Evolutionary conservation across 192 early-diverging fungal species (phyloP).

Genomic region (Coemansia sp.): DNA sequence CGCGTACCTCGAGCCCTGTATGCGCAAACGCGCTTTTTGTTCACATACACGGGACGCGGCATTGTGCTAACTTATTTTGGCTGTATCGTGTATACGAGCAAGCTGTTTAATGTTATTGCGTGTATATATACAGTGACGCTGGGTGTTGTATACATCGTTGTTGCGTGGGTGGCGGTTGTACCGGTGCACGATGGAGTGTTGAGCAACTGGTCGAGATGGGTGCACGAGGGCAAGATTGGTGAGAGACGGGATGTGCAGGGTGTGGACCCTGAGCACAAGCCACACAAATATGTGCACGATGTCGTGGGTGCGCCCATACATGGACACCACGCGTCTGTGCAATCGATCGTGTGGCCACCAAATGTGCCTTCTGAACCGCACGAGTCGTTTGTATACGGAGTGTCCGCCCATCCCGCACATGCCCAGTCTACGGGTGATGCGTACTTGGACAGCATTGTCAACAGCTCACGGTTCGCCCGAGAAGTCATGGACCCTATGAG

Average conservation of each 20-base stretch:
- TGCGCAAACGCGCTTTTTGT: slow-evolving; percentile 56
- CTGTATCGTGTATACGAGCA: slow-evolving; percentile 55
- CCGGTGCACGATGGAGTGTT: slow-evolving; percentile 40
- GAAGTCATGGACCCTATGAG: slow-evolving; percentile 30
- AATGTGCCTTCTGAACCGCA: neutral
- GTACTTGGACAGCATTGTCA: slow-evolving; percentile 45
- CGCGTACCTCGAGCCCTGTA: slow-evolving; percentile 43
- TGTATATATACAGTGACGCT: slow-evolving; percentile 51
- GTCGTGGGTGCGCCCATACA: no score
- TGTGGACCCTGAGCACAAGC: neutral
- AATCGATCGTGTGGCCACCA: slow-evolving; percentile 31
- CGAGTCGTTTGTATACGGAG: slow-evolving; percentile 43
- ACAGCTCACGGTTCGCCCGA: slow-evolving; percentile 48
- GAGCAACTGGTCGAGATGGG: slow-evolving; percentile 51
- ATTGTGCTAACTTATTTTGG: slow-evolving; percentile 61
- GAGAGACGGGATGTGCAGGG: neutral
- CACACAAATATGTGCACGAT: neutral
- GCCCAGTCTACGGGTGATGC: slow-evolving; percentile 37
- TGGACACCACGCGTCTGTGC: slow-evolving; percentile 9
- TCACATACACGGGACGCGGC: slow-evolving; percentile 60
- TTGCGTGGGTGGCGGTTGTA: slow-evolving; percentile 55
- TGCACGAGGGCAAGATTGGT: slow-evolving; percentile 9
- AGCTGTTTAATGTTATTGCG: slow-evolving; percentile 51
- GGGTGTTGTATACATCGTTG: slow-evolving; percentile 57
- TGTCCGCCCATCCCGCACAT: slow-evolving; percentile 11